Evolutionary conservation across 1,139 yeast species (phyloP).

Genomic region (Sugiyamaella novakii): DNA sequence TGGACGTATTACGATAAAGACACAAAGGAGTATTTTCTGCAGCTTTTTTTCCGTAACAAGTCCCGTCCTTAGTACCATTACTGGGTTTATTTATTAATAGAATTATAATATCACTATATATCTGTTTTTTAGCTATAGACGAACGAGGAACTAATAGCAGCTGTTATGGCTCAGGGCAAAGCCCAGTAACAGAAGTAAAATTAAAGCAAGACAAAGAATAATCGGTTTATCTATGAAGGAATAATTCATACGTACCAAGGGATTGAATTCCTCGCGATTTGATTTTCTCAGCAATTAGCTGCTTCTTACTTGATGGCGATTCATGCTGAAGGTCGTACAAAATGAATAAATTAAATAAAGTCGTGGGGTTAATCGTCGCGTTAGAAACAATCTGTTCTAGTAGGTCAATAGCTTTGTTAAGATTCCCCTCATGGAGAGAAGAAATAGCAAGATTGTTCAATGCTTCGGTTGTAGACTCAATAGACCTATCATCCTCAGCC

Average conservation of each 20-base stretch:
- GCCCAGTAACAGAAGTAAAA: too few species aligned
- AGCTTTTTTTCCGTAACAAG: slow-evolving; percentile 51
- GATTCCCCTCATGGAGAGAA: slow-evolving; percentile 44
- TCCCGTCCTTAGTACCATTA: slow-evolving; percentile 5
- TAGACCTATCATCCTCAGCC: background rate
- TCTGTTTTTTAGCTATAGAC: too few species aligned
- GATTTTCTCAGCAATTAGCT: slow-evolving; percentile 9
- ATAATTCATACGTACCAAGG: slow-evolving; percentile 16
- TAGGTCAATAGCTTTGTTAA: slow-evolving; percentile 48
- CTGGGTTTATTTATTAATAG: too few species aligned
- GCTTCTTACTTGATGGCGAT: slow-evolving; percentile 21
- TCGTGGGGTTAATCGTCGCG: slow-evolving; percentile 29
- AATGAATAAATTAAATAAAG: slow-evolving; percentile 36
- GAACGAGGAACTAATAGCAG: too few species aligned
- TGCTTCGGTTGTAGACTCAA: slow-evolving; percentile 14
- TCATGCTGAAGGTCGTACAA: slow-evolving; percentile 37
- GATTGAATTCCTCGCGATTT: slow-evolving; percentile 12
- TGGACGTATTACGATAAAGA: slow-evolving; percentile 78
- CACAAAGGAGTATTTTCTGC: slow-evolving; percentile 67
- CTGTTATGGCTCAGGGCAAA: too few species aligned
- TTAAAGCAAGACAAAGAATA: too few species aligned
- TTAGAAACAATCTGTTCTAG: slow-evolving; percentile 38
- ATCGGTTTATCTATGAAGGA: slow-evolving; percentile 8
- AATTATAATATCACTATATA: too few species aligned
- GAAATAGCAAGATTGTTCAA: slow-evolving; percentile 35